These are phyloP conservation scores for Penicillium cinerascens DNA, from an alignment of 495 filamentous ascomycete genomes.

Conservation along the genomic window DNA sequence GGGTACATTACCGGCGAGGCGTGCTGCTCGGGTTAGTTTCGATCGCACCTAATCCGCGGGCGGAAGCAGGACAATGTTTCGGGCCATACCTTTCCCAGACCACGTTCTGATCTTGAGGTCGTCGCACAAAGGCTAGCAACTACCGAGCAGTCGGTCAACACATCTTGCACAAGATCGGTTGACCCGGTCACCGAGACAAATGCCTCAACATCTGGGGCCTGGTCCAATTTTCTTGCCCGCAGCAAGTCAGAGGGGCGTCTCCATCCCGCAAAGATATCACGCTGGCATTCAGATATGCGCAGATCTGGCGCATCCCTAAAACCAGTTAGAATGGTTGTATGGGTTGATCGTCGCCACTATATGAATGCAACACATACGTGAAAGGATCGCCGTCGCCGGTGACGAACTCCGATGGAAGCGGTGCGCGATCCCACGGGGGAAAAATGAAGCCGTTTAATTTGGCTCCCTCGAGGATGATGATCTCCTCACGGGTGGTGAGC, in stretches of 20 bases:
- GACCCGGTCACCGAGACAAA: conserved; percentile 52
- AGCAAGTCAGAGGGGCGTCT: conserved; percentile 63
- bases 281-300: conserved; percentile 67
- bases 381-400: conserved; percentile 32
- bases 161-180: conserved; percentile 86
- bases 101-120: conserved; percentile 60
- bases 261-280: conserved; percentile 74
- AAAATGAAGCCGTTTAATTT: conserved; percentile 77
- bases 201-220: conserved; percentile 18
- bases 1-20: conserved; percentile 71
- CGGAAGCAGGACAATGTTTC: too few relatives aligned
- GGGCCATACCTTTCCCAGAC: conserved; percentile 51
- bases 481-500: conserved; percentile 69
- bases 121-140: conserved; percentile 91
- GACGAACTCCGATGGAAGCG: conserved; percentile 51
- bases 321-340: conserved; percentile 21
- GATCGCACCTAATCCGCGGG: neutral
- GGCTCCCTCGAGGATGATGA: conserved; percentile 71
- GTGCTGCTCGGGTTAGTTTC: conserved; percentile 48
- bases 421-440: conserved; percentile 70
- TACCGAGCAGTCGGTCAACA: conserved; percentile 93
- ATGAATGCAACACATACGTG: conserved; percentile 43
- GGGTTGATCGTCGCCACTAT: neutral
- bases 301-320: conserved; percentile 65
- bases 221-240: conserved; percentile 9